phyloP scores from a whole-genome alignment of 2,329 filamentous ascomycete species.

The Dactylonectria estremocensis region DNA sequence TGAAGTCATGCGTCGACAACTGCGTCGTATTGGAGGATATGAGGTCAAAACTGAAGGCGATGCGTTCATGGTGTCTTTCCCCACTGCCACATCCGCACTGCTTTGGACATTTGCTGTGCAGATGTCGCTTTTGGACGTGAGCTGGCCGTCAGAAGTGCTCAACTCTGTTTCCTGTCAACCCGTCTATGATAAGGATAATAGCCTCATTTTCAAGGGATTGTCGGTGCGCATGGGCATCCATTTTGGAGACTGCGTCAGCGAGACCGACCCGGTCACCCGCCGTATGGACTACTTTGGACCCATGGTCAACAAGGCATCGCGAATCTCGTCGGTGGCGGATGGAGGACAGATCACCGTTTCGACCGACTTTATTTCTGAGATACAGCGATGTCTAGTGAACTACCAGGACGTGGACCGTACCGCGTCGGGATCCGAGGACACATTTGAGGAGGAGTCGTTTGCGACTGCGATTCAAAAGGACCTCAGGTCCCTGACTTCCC shows the following conservation, averaged over 20 bases:
- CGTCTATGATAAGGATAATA: conserved; percentile 85
- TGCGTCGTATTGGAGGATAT: conserved; percentile 94
- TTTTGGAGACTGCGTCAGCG: conserved; percentile 94
- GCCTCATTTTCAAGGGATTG: conserved; percentile 91
- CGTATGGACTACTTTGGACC: conserved; percentile 99
- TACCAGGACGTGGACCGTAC: conserved; percentile 87
- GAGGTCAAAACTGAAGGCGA: conserved; percentile 99
- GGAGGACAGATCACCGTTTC: conserved; percentile 98
- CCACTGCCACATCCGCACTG: conserved; percentile 92
- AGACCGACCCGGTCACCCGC: conserved; percentile 94
- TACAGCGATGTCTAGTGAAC: conserved; percentile 89
- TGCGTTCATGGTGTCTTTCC: conserved; percentile 99
- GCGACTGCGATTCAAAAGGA: conserved; percentile 88
- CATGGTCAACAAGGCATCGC: conserved; percentile 97
- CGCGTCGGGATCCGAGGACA: conserved; percentile 77
- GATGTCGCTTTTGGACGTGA: conserved; percentile 86
- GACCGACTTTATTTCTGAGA: conserved; percentile 96
- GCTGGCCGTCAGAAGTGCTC: conserved; percentile 94
- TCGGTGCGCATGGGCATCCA: conserved; percentile 99
- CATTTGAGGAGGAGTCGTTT: conserved; percentile 80
- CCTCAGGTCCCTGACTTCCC: conserved; percentile 86
- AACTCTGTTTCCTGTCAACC: conserved; percentile 89
- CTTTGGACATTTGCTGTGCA: conserved; percentile 98
- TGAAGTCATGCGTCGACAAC: conserved; percentile 93
- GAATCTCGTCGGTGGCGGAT: conserved; percentile 94